phyloP scores from a whole-genome alignment of 768 basidiomycete genomes.

The Auricularia sp. region DNA sequence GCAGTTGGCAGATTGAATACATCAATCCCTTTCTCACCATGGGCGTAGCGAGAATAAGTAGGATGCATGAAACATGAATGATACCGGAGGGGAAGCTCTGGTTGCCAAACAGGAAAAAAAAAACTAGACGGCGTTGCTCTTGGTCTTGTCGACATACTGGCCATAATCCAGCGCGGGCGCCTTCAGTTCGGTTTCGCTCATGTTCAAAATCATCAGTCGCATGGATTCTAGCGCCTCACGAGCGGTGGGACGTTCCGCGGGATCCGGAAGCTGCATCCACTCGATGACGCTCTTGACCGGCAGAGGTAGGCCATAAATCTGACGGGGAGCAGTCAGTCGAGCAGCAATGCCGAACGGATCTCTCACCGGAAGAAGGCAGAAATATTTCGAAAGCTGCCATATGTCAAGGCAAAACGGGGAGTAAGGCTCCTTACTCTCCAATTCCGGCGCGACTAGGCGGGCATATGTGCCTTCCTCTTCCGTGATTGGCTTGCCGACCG shows the following conservation, averaged over 20 bases:
- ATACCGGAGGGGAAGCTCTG: too few relatives aligned
- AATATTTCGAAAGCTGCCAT: not conserved
- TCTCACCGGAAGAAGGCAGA: not conserved
- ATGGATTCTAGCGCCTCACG: not conserved
- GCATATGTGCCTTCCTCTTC: not conserved
- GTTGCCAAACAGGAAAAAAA: too few relatives aligned
- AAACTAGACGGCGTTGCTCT: too few relatives aligned
- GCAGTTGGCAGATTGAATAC: too few relatives aligned
- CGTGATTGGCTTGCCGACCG: not conserved
- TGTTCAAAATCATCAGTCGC: not conserved
- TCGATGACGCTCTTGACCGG: not conserved
- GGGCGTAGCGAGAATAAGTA: too few relatives aligned
- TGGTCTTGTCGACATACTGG: too few relatives aligned
- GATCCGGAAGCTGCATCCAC: not conserved
- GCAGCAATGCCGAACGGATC: not conserved
- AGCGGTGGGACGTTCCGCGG: not conserved
- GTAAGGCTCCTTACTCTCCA: not conserved
- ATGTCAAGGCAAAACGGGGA: not conserved
- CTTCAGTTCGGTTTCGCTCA: not conserved
- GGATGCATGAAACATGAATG: too few relatives aligned
- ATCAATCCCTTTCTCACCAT: too few relatives aligned
- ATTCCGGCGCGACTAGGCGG: not conserved
- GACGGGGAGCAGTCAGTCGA: not conserved
- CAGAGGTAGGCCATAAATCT: not conserved
- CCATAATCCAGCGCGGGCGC: too few relatives aligned